A percentile compares a stretch with the other conserved stretches of the same genome.
Evolutionary conservation across 768 basidiomycete genomes (phyloP).

Genomic region (Pleurotus tuoliensis): DNA sequence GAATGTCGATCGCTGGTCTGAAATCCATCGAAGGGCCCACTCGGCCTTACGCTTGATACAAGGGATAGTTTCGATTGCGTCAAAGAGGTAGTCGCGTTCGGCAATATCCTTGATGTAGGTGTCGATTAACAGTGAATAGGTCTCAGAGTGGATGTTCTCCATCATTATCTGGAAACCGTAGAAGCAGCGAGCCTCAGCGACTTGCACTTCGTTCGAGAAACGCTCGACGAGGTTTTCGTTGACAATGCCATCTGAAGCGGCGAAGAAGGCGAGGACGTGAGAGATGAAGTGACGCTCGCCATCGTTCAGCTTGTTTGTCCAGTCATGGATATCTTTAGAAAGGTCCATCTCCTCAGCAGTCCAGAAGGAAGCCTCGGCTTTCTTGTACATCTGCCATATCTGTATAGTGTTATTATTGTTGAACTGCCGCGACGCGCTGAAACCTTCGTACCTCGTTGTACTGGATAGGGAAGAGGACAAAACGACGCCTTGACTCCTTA

Average conservation of each 20-base stretch:
- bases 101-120: slow-evolving; percentile 84
- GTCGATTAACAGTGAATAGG: slow-evolving; percentile 94
- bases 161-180: slow-evolving; percentile 99
- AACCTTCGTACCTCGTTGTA: slow-evolving; percentile 69
- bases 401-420: slow-evolving; percentile 22
- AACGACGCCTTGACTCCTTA: slow-evolving; percentile 71
- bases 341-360: slow-evolving; percentile 91
- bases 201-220: slow-evolving; percentile 90
- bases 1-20: slow-evolving; percentile 75
- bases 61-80: slow-evolving; percentile 91
- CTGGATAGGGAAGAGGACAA: slow-evolving; percentile 92
- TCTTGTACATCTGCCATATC: slow-evolving; percentile 98
- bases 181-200: slow-evolving; percentile 91
- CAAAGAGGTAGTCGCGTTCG: slow-evolving; percentile 79
- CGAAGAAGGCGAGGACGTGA: slow-evolving; percentile 94
- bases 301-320: slow-evolving; percentile 75
- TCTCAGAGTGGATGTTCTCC: slow-evolving; percentile 97
- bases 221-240: slow-evolving; percentile 95
- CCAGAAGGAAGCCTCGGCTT: slow-evolving; percentile 93
- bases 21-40: slow-evolving; percentile 94
- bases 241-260: slow-evolving; percentile 93
- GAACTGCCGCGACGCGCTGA: not conserved
- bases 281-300: slow-evolving; percentile 89
- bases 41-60: slow-evolving; percentile 91
- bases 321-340: slow-evolving; percentile 80